phyloP scores from a whole-genome alignment of 2,329 filamentous ascomycete genomes.

The Xylariaceae sp. region DNA sequence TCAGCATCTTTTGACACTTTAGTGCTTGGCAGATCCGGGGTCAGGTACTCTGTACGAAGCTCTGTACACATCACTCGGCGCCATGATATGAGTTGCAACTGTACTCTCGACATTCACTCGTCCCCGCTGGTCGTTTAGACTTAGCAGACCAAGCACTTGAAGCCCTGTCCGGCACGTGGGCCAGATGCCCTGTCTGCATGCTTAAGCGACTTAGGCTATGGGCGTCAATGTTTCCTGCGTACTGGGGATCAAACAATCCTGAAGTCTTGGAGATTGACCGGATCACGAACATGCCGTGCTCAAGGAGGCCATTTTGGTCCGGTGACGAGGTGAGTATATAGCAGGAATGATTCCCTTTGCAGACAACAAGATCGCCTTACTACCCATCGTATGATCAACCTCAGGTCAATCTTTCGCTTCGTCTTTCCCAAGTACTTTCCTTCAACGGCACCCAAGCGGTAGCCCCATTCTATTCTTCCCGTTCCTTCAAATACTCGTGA shows the following conservation, averaged over 20 bases:
- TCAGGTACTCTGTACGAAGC: too few species aligned
- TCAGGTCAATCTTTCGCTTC: constrained; percentile 14
- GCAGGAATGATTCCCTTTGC: constrained; percentile 13
- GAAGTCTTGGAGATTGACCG: constrained; percentile 1
- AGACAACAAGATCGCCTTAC: constrained; percentile 15
- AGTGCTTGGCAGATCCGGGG: too few species aligned
- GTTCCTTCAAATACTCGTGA: constrained; percentile 5
- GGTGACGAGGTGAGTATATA: constrained; percentile 14
- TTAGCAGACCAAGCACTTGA: too few species aligned
- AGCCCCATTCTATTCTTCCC: constrained; percentile 8
- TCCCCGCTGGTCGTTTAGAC: too few species aligned
- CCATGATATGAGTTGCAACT: too few species aligned
- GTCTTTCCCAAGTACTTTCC: constrained; percentile 7
- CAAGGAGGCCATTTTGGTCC: constrained; percentile 7
- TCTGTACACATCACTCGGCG: too few species aligned
- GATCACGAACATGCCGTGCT: constrained; percentile 1
- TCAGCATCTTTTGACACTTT: too few species aligned
- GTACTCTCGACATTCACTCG: too few species aligned
- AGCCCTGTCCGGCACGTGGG: too few species aligned
- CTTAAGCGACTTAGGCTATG: too few species aligned
- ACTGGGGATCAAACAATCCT: not conserved
- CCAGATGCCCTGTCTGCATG: not conserved
- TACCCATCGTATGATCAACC: constrained; percentile 11
- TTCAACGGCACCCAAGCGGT: constrained; percentile 11
- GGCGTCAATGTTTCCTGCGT: not conserved